Base-by-base conservation (phyloP, 75 land plant species). In the Picea sitchensis region DNA sequence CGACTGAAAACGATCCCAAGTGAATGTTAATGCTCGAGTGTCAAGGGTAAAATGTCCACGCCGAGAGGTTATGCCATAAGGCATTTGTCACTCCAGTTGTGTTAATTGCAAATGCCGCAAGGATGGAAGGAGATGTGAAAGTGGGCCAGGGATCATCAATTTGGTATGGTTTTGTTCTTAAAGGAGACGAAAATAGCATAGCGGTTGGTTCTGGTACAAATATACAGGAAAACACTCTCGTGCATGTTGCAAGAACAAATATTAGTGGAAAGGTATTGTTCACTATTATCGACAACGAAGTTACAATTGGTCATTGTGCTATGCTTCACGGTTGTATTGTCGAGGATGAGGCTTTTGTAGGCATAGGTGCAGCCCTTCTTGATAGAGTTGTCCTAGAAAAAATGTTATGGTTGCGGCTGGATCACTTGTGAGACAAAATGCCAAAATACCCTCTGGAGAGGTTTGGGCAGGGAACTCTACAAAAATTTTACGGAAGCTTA, bases 391-490 rank as follows among this genome's bases (percentile, higher is more conserved):
- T 54, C 51, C 63, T 83, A 60, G 84, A 83, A 65, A 83, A 58
- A 31, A 78, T 72, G 82, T 59, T 26, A 80, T 83, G 84, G 83
- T 83, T 57, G 84, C 75, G 11, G 84, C 82, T 41, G 77, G 84
- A 31, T 64, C 84, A 9, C 75, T 80, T 14, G 77, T 83, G 41
- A 79, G 4, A 59, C 76, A 83, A 80, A 73, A 83, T 51, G 81
- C 82, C 1, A 57, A 65, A 34, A 62, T 83, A 36, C 83, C 82
- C 14, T 20, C 84, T 59, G 82, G 77, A 72, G 82, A 80, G 84
- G 83, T 80, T 23, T 96, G 99, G 99, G 99, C 88, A 73, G 99
- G 99, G 15, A 92, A 86, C 68, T 98, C 98, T 72, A 98, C 99
- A 44, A 94, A 88, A 75, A 92, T 96, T 71, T 86, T 94, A 81